These are phyloP conservation scores for Penicillium frequentans DNA, from an alignment of 2,329 filamentous ascomycete genomes.

Conservation along the genomic window DNA sequence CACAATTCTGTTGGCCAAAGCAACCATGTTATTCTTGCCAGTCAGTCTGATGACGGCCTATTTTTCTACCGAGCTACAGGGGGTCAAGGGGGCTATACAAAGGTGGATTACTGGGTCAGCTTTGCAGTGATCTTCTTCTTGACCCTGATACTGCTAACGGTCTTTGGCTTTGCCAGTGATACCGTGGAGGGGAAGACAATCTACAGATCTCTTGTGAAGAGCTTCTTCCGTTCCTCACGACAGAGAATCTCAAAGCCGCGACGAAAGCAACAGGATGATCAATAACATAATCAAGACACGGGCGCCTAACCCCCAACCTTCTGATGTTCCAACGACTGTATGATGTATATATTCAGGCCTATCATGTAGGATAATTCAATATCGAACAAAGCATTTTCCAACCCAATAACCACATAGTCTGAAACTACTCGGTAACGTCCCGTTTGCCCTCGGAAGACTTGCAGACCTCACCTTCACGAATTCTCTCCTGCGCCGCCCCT, in stretches of 20 bases:
- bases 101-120: conserved; percentile 65
- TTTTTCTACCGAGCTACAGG: conserved; percentile 66
- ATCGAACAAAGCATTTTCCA: too few species aligned
- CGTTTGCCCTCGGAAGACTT: too few species aligned
- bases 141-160: conserved; percentile 58
- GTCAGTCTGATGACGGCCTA: conserved; percentile 74
- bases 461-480: too few species aligned
- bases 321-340: too few species aligned
- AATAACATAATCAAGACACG: background rate
- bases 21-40: conserved; percentile 73
- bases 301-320: too few species aligned
- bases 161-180: conserved; percentile 59
- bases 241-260: conserved; percentile 23
- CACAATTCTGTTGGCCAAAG: conserved; percentile 71
- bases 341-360: too few species aligned
- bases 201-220: conserved; percentile 44
- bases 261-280: conserved; percentile 3
- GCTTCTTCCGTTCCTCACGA: conserved; percentile 36
- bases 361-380: too few species aligned
- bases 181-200: conserved; percentile 58
- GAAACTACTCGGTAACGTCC: too few species aligned
- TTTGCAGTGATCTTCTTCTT: conserved; percentile 65
- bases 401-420: too few species aligned
- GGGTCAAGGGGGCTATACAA: conserved; percentile 59
- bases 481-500: too few species aligned